phyloP scores from a whole-genome alignment of 345 rosid genomes.

The Chamaenerion angustifolium region DNA sequence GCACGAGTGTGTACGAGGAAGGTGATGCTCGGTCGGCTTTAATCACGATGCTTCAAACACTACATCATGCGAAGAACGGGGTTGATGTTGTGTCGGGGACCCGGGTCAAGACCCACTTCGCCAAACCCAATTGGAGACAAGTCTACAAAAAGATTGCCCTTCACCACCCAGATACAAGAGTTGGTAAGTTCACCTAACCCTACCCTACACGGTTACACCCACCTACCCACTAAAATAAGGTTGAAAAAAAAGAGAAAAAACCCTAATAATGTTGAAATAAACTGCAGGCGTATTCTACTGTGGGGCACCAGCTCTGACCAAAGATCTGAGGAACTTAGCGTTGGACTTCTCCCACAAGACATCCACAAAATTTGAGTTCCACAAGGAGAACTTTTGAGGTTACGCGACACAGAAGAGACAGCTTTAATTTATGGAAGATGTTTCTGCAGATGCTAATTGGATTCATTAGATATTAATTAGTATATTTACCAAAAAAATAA shows the following conservation, averaged over 20 bases:
- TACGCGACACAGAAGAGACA: no score
- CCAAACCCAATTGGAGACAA: constrained; percentile 87
- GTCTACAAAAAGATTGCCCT: constrained; percentile 48
- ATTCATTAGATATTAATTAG: no score
- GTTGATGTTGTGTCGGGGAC: constrained; percentile 80
- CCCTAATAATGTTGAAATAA: no score
- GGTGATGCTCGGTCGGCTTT: constrained; percentile 97
- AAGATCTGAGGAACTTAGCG: constrained; percentile 39
- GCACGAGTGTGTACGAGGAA: constrained; percentile 86
- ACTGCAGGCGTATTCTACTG: constrained; percentile 58
- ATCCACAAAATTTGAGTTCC: constrained; percentile 65
- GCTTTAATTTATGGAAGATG: no score
- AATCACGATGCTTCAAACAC: constrained; percentile 75
- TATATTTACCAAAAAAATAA: no score
- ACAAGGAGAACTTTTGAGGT: constrained; percentile 58
- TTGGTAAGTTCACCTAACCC: constrained; percentile 29
- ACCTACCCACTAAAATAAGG: no score
- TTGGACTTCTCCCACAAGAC: constrained; percentile 69
- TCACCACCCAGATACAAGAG: constrained; percentile 42
- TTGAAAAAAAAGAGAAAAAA: no score
- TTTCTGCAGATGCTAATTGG: no score
- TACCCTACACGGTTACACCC: no score
- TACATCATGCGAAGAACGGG: constrained; percentile 91
- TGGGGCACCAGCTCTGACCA: constrained; percentile 46
- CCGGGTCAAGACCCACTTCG: constrained; percentile 65